Conservation (phyloP, 2,329 filamentous ascomycete species). For the Fusarium sulawesiense region DNA sequence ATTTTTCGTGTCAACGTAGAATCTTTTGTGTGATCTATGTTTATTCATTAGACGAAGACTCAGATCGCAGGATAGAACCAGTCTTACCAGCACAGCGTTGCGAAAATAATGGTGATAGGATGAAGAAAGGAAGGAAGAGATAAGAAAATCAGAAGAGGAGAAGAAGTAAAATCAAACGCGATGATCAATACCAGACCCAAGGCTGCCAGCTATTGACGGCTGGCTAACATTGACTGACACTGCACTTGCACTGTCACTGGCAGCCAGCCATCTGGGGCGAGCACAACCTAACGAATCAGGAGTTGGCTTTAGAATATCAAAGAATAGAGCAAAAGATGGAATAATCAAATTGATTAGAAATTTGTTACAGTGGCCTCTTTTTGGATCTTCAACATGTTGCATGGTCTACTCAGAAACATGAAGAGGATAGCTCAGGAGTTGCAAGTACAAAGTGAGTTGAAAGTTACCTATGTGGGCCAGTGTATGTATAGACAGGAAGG, state of each 20-base stretch:
- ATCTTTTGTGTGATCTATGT: background rate
- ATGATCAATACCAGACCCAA: background rate
- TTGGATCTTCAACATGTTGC: background rate
- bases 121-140: background rate
- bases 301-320: background rate
- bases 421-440: background rate
- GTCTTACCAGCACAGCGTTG: background rate
- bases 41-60: background rate
- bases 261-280: background rate
- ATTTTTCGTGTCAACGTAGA: background rate
- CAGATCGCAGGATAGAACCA: background rate
- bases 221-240: background rate
- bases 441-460: background rate
- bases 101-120: background rate
- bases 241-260: background rate
- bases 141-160: background rate
- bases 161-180: background rate
- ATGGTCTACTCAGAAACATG: too few relatives aligned
- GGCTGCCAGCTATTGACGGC: background rate
- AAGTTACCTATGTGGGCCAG: background rate
- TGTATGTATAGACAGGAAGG: background rate
- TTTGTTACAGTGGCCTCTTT: background rate
- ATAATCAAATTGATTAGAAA: background rate
- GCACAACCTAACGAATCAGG: background rate
- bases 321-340: background rate